Percentiles rank a stretch among this genome's conserved stretches.
phyloP scores from a whole-genome alignment of 257 asterid genomes.

The Rehmannia glutinosa region DNA sequence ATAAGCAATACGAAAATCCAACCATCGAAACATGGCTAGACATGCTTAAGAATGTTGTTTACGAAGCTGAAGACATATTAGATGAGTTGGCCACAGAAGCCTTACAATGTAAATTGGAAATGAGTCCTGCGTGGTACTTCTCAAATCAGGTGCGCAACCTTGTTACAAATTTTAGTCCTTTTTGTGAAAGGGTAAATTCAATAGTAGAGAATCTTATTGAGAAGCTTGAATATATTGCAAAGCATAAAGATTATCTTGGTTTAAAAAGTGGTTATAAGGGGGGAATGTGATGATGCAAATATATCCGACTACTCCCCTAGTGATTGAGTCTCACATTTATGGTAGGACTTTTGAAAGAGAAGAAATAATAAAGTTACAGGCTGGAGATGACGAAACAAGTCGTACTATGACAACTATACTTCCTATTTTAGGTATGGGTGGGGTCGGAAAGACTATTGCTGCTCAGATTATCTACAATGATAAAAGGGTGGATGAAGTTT shows the following conservation, averaged over 20 bases:
- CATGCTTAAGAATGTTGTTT: slow-evolving; percentile 40
- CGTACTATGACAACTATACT: slow-evolving; percentile 16
- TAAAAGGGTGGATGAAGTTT: slow-evolving; percentile 30
- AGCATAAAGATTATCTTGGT: slow-evolving; percentile 42
- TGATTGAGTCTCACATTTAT: slow-evolving; percentile 33
- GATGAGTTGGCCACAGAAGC: slow-evolving; percentile 51
- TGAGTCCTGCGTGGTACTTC: background rate
- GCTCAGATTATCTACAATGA: slow-evolving; percentile 45
- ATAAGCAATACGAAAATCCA: slow-evolving; percentile 41
- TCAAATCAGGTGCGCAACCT: slow-evolving; percentile 33
- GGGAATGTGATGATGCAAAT: slow-evolving; percentile 10
- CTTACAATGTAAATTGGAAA: slow-evolving; percentile 27
- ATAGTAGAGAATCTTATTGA: slow-evolving; percentile 34
- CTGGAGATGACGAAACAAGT: slow-evolving; percentile 15
- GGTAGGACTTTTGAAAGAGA: slow-evolving; percentile 42
- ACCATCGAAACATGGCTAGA: slow-evolving; percentile 44
- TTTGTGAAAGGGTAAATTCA: slow-evolving; percentile 27
- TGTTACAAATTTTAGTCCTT: slow-evolving; percentile 22
- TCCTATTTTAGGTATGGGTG: slow-evolving; percentile 49
- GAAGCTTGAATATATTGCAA: slow-evolving; percentile 43
- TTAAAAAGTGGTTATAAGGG: slow-evolving; percentile 23
- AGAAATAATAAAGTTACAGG: slow-evolving; percentile 26
- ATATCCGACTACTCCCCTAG: slow-evolving; percentile 35
- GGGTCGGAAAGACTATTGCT: slow-evolving; percentile 50
- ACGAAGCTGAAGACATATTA: slow-evolving; percentile 47